Evolutionary conservation across 2,329 filamentous ascomycete species (phyloP).

Genomic region (Penicillium frequentans): DNA sequence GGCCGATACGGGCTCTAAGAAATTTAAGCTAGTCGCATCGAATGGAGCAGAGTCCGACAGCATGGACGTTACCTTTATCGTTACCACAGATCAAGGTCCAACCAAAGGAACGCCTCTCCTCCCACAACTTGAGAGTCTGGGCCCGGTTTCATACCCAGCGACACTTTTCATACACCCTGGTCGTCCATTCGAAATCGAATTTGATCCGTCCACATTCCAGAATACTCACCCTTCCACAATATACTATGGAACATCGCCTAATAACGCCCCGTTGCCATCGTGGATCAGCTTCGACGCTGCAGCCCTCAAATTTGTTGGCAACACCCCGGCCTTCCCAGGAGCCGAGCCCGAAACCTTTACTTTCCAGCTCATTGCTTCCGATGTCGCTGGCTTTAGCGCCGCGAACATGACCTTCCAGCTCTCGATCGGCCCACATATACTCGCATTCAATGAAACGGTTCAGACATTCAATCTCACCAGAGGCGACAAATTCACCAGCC

Average conservation of each 20-base stretch:
- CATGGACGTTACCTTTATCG: conserved; percentile 69
- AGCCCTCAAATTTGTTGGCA: conserved; percentile 68
- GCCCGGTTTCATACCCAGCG: conserved; percentile 39
- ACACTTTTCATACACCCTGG: conserved; percentile 41
- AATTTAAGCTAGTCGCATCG: conserved; percentile 67
- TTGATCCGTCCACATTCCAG: conserved; percentile 70
- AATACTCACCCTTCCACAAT: conserved; percentile 54
- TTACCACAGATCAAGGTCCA: conserved; percentile 54
- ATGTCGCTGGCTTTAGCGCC: conserved; percentile 74
- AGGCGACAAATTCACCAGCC: conserved; percentile 55
- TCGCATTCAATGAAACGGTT: conserved; percentile 62
- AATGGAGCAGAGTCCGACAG: conserved; percentile 64
- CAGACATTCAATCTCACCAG: conserved; percentile 59
- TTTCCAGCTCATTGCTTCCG: conserved; percentile 73
- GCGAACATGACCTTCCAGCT: conserved; percentile 67
- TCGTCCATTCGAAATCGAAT: conserved; percentile 64
- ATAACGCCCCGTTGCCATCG: conserved; percentile 80
- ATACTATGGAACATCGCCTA: conserved; percentile 74
- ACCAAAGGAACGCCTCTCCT: conserved; percentile 34
- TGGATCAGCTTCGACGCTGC: conserved; percentile 75
- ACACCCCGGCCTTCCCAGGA: conserved; percentile 64
- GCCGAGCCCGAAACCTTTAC: conserved; percentile 71
- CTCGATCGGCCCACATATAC: conserved; percentile 67
- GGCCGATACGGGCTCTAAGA: conserved; percentile 58
- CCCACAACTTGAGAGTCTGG: conserved; percentile 36